Conservation (phyloP, 306 rosid species). For the Casuarina cunninghamiana region DNA sequence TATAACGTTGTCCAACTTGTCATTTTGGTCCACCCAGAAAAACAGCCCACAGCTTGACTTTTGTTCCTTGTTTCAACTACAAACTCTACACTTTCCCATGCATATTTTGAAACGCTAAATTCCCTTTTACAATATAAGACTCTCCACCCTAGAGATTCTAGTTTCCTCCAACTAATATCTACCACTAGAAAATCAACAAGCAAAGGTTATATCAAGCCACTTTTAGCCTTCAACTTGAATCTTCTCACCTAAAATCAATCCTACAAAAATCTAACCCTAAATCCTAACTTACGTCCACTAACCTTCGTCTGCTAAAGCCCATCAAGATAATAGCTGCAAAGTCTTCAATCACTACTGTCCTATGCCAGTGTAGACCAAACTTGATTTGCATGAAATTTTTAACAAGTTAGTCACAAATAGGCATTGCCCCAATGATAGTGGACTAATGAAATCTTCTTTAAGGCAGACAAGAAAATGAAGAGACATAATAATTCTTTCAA, state of each 20-base stretch:
- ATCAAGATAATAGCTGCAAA: neutral
- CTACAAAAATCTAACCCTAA: too few species aligned
- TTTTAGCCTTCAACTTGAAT: neutral
- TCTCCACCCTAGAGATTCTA: too few species aligned
- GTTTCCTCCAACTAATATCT: neutral
- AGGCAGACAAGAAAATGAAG: slow-evolving; percentile 16
- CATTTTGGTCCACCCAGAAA: neutral
- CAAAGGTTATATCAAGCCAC: neutral
- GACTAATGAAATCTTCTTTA: neutral
- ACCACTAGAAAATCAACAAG: neutral
- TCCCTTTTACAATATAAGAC: too few species aligned
- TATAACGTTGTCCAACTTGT: too few species aligned
- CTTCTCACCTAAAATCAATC: too few species aligned
- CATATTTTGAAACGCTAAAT: neutral
- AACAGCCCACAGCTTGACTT: neutral
- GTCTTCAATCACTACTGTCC: neutral
- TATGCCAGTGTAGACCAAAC: neutral
- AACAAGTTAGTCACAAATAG: neutral
- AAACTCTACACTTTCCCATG: neutral
- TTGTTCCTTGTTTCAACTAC: neutral
- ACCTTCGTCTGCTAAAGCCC: neutral
- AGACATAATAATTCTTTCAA: slow-evolving; percentile 11
- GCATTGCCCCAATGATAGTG: neutral
- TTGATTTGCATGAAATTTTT: neutral
- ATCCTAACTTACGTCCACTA: neutral